Evolutionary conservation across 1,284 basidiomycete genomes (phyloP).

Genomic region (Ustilago xerochloae): DNA sequence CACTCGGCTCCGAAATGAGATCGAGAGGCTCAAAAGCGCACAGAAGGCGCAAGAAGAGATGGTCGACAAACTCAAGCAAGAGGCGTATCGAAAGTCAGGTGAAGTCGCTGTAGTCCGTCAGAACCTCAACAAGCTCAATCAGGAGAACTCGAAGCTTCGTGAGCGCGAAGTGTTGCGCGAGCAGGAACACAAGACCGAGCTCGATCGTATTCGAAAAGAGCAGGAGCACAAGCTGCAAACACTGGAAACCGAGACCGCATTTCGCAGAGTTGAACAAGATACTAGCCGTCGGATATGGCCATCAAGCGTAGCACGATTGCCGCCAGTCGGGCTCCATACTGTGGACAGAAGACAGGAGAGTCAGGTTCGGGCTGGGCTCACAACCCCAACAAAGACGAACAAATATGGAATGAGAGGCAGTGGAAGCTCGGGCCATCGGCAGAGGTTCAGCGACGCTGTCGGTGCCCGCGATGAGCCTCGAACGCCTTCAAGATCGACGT

Average conservation of each 20-base stretch:
- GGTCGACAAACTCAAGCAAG: constrained; percentile 39
- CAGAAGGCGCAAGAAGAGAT: constrained; percentile 48
- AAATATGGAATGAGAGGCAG: constrained; percentile 18
- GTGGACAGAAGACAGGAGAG: constrained; percentile 34
- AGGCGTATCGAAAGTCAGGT: constrained; percentile 52
- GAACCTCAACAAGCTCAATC: constrained; percentile 52
- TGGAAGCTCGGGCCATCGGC: constrained; percentile 32
- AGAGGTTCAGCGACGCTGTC: constrained; percentile 8
- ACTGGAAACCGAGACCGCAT: constrained; percentile 55
- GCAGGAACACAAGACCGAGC: constrained; percentile 36
- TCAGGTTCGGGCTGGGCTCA: constrained; percentile 43
- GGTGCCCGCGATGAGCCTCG: constrained; percentile 27
- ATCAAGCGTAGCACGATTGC: constrained; percentile 45
- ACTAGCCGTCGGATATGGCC: constrained; percentile 57
- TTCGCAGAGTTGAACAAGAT: constrained; percentile 60
- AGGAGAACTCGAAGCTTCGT: constrained; percentile 47
- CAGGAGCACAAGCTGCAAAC: constrained; percentile 49
- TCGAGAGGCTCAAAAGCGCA: constrained; percentile 29
- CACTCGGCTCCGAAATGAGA: constrained; percentile 30
- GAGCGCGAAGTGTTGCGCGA: constrained; percentile 48
- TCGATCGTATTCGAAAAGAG: constrained; percentile 51
- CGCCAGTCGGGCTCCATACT: constrained; percentile 27
- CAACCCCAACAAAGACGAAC: constrained; percentile 40
- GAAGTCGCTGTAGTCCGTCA: constrained; percentile 57
- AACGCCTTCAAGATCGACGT: constrained; percentile 35